A percentile compares a stretch with the other conserved stretches of the same genome.
These are phyloP conservation scores for Suhomyces sp. DNA, from an alignment of 805 yeast genomes.

Conservation along the genomic window DNA sequence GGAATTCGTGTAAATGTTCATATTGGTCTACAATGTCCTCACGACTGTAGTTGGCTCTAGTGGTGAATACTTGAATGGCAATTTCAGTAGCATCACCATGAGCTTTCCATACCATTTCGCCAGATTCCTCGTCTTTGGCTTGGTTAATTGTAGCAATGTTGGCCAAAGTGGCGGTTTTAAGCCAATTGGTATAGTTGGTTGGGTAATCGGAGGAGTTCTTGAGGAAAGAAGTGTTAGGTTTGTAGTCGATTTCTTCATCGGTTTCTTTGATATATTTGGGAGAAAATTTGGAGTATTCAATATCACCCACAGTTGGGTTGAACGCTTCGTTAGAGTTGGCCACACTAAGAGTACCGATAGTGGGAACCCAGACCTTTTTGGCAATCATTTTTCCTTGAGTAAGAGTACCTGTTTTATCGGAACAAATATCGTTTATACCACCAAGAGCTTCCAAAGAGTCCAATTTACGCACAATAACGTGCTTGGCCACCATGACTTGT, in stretches of 20 bases:
- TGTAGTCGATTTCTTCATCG: constrained; percentile 37
- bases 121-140: constrained; percentile 39
- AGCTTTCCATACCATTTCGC: constrained; percentile 60
- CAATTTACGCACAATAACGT: constrained; percentile 72
- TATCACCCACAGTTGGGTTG: constrained; percentile 59
- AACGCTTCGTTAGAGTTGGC: constrained; percentile 57
- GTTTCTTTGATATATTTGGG: constrained; percentile 37
- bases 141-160: constrained; percentile 69
- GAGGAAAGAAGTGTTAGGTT: constrained; percentile 12
- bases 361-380: constrained; percentile 67
- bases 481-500: constrained; percentile 61
- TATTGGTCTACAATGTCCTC: constrained; percentile 30
- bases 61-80: constrained; percentile 76
- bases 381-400: constrained; percentile 80
- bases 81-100: constrained; percentile 90
- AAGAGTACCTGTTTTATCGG: constrained; percentile 80
- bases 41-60: constrained; percentile 54
- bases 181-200: constrained; percentile 47
- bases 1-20: constrained; percentile 59
- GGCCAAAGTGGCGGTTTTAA: constrained; percentile 69
- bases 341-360: constrained; percentile 55
- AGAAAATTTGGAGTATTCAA: constrained; percentile 31
- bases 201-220: constrained; percentile 18
- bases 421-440: constrained; percentile 74
- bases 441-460: constrained; percentile 80